Base-by-base conservation (phyloP, 2,329 filamentous ascomycete genomes). In the Talaromyces sp. region DNA sequence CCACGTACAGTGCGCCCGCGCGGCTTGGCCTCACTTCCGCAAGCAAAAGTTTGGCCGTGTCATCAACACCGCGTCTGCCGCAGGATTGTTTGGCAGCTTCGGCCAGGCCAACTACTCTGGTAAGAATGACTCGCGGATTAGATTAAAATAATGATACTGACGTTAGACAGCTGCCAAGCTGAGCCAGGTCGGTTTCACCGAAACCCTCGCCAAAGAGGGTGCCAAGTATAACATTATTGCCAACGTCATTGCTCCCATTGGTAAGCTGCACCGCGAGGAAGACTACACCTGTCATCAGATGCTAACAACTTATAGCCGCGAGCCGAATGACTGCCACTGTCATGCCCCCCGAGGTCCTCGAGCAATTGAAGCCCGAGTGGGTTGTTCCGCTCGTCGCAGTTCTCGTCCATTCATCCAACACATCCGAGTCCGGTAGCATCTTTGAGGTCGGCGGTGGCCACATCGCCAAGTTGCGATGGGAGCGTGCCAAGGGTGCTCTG, bases 11-110 rank as follows among this genome's bases (percentile, higher is more conserved):
- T 96, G 91, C 77, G 85, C 95, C 64, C 89, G 88, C 77, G 95
- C 95, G 65, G 95, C 95, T 58, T 99, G 95, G 94, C 92, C 94
- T 63, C 84, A 98, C 79, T 98, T 99, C 85, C 87, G 94, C 73
- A 98, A 98, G 82, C 95, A 99, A 81, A 98, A 97, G 86, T 99
- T 91, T 76, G 95, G 95, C 66, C 87, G 95, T 70, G 84, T 99
- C 68, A 96, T 99, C 81, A 98, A 96, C 84, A 98, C 95, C 28
- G 87, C 94, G 42, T 98, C 94, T n/a, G 92, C 92, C 61, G 93
- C 95, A 65, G 95, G 95, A 71, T 84, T 99, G 59, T 98, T 96
- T 76, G 95, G 95, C 72, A 95, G 87, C 80, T 98, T 97, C 73
- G 95, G 94, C 67, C 94, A 98, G 82, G 87, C 88, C 76, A 98